Evolutionary conservation across 2,329 filamentous ascomycete species (phyloP), one percentile per base, ranked within the genome.

Genomic region (Chrysoporthe puriensis): DNA sequence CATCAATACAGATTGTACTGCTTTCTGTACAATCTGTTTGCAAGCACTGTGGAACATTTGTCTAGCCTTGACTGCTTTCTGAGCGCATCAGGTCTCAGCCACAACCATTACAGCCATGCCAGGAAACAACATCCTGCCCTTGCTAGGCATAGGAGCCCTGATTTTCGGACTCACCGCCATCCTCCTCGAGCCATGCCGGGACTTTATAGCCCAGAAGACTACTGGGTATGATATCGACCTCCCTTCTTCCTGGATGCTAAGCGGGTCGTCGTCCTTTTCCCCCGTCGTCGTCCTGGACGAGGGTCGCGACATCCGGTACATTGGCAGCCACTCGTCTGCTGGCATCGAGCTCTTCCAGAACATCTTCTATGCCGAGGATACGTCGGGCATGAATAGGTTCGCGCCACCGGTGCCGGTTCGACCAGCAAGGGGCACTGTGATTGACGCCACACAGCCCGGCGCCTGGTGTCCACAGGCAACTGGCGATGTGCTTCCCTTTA

Each of bases 321-420:
- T 70, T 16, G 76, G 76, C 32, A 71, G 69, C 43, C 68, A 70
- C 60, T 63, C 66, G 14, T 54, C 65, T 43, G 66, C 71, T 43
- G 70, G 71, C 32, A 73, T 77, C 18, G 77, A 78, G 57, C 71
- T 74, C n/a, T 78, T 76, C 66, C 71, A 75, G 3, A 74, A 75
- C 48, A 75, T 78, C 26, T 74, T 73, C 44, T 78, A 76, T 57
- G 76, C 68, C 9, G 62, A 77, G 58, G 73, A 77, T 40, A 77
- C 75, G 3, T 71, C 72, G 13, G 75, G 75, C 4, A 26, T 52
- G 3, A 74, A 75, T 44, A 73, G 76, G 14, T 78, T 78, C 70
- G 73, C 75, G 11, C 73, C 73, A 18, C 76, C 76, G 5, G 69
- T 72, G 13, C 73, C 75, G 3, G 67, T 70, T 52, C 48, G 62